Base-by-base conservation (phyloP, 768 basidiomycete species). In the Hysterangium stoloniferum region DNA sequence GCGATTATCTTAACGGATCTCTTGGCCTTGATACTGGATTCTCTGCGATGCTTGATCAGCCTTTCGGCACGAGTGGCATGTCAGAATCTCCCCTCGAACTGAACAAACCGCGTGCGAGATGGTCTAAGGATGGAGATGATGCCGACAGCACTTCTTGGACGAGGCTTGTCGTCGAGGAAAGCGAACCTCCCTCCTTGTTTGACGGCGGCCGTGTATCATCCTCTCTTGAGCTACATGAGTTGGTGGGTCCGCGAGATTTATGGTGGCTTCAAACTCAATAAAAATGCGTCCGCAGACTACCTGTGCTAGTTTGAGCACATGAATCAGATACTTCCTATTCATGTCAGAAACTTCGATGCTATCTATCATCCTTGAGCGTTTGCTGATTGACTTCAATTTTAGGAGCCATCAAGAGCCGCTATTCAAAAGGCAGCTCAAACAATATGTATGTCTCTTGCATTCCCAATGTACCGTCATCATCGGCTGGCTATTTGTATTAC, bases 91-190 rank as follows among this genome's bases (percentile, higher is more conserved):
- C 29, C 22, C 28, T 48, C 13, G 33, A 48, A 19, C 28, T 6
- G 4, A 48, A 40, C 33, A 48, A 25, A n/a, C 7, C 32, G 19
- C 33, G 33, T 17, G 33, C 22, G 32, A 24, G 29, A 20, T 48
- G 46, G 46, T 15, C 31, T 20, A 48, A 48, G 25, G 19, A 31
- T n/a, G n/a, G n/a, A n/a, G 46, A 48, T 8, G 46, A 48, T 4
- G 19, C 3, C 22, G 45, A 47, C 25, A 36, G 9, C 6, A 35
- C 28, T 4, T 36, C 46, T 9, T 48, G 46, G 46, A 9, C 32
- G 12, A 33, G 46, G n/a, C 46, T 48, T 24, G 46, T 48, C 32
- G 32, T 48, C 11, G 46, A 48, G 37, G 33, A 35, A n/a, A 24
- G 33, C 17, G 46, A 48, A 6, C 36, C 46, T 9, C 6, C 46